A percentile compares a stretch with the other conserved stretches of the same genome.
Conservation (phyloP, 2,329 filamentous ascomycete species). For the Erysiphe pulchra region DNA sequence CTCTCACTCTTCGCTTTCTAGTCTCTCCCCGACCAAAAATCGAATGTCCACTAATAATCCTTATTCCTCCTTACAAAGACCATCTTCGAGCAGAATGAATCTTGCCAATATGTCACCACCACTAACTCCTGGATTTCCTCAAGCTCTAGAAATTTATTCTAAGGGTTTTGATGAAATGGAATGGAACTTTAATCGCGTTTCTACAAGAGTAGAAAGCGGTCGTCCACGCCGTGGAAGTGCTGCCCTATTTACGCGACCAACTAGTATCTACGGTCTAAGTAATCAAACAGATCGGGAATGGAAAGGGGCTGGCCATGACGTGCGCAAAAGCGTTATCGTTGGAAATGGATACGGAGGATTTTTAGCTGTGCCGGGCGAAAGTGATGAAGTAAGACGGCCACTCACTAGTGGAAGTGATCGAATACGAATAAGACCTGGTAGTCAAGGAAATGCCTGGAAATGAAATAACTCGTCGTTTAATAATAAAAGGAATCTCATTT, state of each 20-base stretch:
- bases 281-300: slow-evolving; percentile 16
- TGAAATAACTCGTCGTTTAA: too few relatives aligned
- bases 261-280: slow-evolving; percentile 18
- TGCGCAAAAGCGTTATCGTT: slow-evolving; percentile 34
- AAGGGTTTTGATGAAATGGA: slow-evolving; percentile 42
- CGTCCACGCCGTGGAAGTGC: slow-evolving; percentile 13
- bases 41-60: slow-evolving; percentile 14
- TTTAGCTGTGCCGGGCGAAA: slow-evolving; percentile 31
- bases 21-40: slow-evolving; percentile 3
- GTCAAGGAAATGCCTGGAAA: too few relatives aligned
- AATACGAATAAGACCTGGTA: not conserved
- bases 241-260: slow-evolving; percentile 16
- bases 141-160: slow-evolving; percentile 34
- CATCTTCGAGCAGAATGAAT: not conserved
- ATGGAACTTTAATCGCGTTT: slow-evolving; percentile 38
- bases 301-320: slow-evolving; percentile 22
- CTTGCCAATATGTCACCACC: not conserved
- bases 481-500: too few relatives aligned
- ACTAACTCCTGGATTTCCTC: slow-evolving; percentile 19
- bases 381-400: slow-evolving; percentile 6
- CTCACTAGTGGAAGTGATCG: slow-evolving; percentile 10
- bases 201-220: slow-evolving; percentile 18
- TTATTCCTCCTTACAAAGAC: slow-evolving; percentile 7
- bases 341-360: slow-evolving; percentile 42
- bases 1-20: slow-evolving; percentile 4